phyloP scores from a whole-genome alignment of 2,329 filamentous ascomycete genomes.

The Septoria linicola region DNA sequence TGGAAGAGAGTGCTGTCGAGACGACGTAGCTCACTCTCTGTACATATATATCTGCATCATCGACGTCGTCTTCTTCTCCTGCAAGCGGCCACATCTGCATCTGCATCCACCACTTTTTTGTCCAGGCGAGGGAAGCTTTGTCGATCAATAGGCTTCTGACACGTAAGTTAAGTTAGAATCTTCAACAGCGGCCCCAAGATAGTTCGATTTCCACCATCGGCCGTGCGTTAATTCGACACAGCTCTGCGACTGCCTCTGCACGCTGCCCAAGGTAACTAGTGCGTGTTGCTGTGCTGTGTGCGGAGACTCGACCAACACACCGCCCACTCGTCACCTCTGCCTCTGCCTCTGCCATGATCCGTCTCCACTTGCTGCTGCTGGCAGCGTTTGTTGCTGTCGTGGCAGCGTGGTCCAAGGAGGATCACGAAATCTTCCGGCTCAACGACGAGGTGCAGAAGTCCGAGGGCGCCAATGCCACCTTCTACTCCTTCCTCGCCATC shows the following conservation, averaged over 20 bases:
- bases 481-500: conserved; percentile 90
- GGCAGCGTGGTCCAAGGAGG: conserved; percentile 87
- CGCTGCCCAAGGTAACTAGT: too few relatives aligned
- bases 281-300: too few relatives aligned
- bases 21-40: too few relatives aligned
- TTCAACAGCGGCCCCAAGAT: too few relatives aligned
- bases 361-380: conserved; percentile 64
- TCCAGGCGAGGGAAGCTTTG: background rate
- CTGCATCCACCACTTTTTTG: background rate
- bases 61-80: conserved; percentile 6
- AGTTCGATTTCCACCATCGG: background rate
- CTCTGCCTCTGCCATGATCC: conserved; percentile 62
- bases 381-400: conserved; percentile 65
- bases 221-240: background rate
- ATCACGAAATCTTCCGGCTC: conserved; percentile 96
- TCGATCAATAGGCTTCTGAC: conserved; percentile 9
- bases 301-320: too few relatives aligned
- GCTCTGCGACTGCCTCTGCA: background rate
- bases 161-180: background rate
- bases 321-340: background rate
- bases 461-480: conserved; percentile 77
- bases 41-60: too few relatives aligned
- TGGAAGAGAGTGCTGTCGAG: too few relatives aligned
- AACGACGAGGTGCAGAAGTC: conserved; percentile 77
- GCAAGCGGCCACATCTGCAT: background rate